Evolutionary conservation across 163 green algal genomes (phyloP), one percentile per base, ranked within the genome.

Genomic region (Prototheca wickerhamii): DNA sequence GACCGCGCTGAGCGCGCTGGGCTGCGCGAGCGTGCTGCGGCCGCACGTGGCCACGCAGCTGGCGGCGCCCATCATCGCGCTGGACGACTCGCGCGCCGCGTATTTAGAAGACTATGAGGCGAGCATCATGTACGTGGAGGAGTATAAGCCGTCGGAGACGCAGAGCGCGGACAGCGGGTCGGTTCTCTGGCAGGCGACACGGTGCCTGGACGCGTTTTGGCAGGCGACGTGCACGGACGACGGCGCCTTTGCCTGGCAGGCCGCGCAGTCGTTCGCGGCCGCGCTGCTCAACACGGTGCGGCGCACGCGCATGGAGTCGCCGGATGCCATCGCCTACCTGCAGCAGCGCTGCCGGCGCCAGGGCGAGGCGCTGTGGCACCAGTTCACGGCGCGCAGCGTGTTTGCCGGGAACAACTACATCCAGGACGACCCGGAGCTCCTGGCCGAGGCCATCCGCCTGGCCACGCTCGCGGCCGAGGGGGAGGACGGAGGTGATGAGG

Each of bases 171-270:
- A 79, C 67, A 49, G 42, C 31, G 68, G 72, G 53, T 70, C 56
- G 46, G 67, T 79, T 32, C 58, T 79, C 63, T 54, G 44, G 23
- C 63, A 69, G 49, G 67, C 66, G n/a, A 17, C 10, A 12, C 31
- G 8, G 18, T 23, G 43, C 25, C 53, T 79, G 42, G 53, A 70
- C 5, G 52, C 40, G 10, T 79, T 68, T 12, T 79, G 67, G 67
- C 33, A 50, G 5, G 50, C 63, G 33, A 67, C 71, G 2, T 71
- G 61, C 32, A 46, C 65, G 28, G 60, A 60, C 29, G 55, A 60
- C 8, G 71, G 71, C 30, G 69, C 61, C 17, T 74, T 74, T 69
- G 71, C 71, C 0, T 78, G 71, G 71, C 71, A 78, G 65, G 71
- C 71, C 30, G 71, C 71, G 35, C 65, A 74, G 65, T 64, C 52